These are phyloP conservation scores for Physcomitrellopsis africana DNA, from an alignment of 225 moss, liverwort and hornwort genomes.

Conservation along the genomic window DNA sequence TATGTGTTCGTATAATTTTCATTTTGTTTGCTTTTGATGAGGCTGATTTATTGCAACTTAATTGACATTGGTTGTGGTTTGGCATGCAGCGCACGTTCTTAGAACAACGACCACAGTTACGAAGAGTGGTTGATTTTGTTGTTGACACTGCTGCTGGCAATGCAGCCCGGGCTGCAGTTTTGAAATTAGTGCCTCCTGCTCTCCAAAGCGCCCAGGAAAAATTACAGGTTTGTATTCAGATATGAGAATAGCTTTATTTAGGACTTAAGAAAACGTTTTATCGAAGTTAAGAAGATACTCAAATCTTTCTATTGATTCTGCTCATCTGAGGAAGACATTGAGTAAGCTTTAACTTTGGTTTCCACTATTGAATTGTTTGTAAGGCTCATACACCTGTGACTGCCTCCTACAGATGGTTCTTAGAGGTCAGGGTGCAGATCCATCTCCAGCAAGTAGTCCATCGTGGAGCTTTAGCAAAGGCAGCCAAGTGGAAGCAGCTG, in stretches of 20 bases:
- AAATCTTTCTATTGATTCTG: neutral
- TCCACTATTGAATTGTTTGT: neutral
- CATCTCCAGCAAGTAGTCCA: slow-evolving; percentile 35
- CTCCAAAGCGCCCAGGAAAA: slow-evolving; percentile 57
- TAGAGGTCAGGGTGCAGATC: slow-evolving; percentile 46
- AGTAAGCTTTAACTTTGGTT: slow-evolving; percentile 1
- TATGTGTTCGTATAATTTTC: neutral
- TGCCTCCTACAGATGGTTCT: slow-evolving; percentile 58
- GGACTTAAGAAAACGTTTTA: neutral
- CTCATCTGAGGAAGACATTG: neutral
- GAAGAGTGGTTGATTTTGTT: slow-evolving; percentile 74
- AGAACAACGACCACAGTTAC: slow-evolving; percentile 70
- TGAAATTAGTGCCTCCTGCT: slow-evolving; percentile 59
- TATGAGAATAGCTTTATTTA: neutral
- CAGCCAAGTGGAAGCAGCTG: slow-evolving; percentile 63
- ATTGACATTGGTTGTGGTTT: slow-evolving; percentile 32
- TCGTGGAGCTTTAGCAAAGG: slow-evolving; percentile 39
- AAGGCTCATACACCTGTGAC: slow-evolving; percentile 11
- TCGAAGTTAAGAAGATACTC: slow-evolving; percentile 1
- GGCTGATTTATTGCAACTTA: neutral
- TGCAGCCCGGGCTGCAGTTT: slow-evolving; percentile 65
- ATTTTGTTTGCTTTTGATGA: slow-evolving; percentile 12
- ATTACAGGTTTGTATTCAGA: slow-evolving; percentile 50
- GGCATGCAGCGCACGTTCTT: slow-evolving; percentile 63
- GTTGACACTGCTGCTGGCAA: slow-evolving; percentile 73